Base-by-base conservation (phyloP, 164 flowering plant genomes). In the Berberis vulgaris region DNA sequence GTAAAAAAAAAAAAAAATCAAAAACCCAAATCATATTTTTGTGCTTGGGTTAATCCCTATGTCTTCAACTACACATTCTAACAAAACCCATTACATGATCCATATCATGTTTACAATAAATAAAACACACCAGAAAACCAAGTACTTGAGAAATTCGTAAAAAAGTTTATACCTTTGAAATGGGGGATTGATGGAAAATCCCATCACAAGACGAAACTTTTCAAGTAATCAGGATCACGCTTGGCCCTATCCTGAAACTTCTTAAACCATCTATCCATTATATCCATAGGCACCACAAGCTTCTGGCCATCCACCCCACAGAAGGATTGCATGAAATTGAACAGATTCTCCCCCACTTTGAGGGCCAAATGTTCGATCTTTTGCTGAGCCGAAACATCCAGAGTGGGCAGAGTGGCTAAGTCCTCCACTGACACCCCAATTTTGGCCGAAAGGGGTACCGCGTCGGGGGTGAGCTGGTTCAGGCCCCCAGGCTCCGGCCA, bases 241-340 rank as follows among this genome's bases (percentile, higher is more conserved):
- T 85, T 91, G 1, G 99, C 96, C 71, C 77, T 70, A 62, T 95
- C 97, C 73, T 89, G 96, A 74, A 95, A 95, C 81, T 95, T 95
- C 81, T 89, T 91, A 61, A 95, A 95, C 99, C 99, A 95, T 43
- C 99, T 65, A 67, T 95, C 97, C 75, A 95, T 63, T 49, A 95
- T 95, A 69, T 95, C 99, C 90, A 83, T 89, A 0, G 97, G 99
- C 50, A 95, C 99, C 1, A 91, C 76, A 56, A 95, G 73, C 58
- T 78, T 81, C 41, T 76, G 75, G n/a, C 96, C 97, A 64, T 95
- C 97, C 4, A 89, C 92, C 1, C 89, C 81, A 59, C 99, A 95
- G 54, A 91, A 95, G 5, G 96, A 87, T 80, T 95, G 99, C 99
- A 95, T 95, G 68, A 89, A 95, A 67, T 95, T 95, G 70, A 95